phyloP scores from a whole-genome alignment of 345 rosid genomes.

The Pelargonium nanum region DNA sequence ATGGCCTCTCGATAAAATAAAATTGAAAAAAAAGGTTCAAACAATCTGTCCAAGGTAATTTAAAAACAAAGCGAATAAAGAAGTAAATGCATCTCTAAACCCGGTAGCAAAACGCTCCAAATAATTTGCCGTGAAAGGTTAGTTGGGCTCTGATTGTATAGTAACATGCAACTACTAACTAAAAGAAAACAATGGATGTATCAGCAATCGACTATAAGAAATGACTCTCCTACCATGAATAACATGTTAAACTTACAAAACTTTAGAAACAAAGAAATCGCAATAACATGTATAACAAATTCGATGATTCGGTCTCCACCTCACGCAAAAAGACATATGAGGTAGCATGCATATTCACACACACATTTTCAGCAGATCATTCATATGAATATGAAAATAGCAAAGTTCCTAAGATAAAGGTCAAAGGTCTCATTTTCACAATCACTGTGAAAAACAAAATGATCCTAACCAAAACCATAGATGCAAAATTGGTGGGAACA shows the following conservation, averaged over 20 bases:
- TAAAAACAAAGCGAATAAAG: neutral
- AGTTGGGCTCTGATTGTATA: neutral
- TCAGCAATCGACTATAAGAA: neutral
- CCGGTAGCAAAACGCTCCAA: neutral
- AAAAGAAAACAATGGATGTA: neutral
- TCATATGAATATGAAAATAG: no score
- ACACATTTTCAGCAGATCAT: neutral
- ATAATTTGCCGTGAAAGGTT: neutral
- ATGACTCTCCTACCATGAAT: neutral
- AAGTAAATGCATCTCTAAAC: neutral
- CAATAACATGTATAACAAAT: no score
- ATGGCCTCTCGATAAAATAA: slow-evolving; percentile 56
- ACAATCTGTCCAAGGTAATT: neutral
- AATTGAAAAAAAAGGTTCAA: neutral
- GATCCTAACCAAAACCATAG: neutral
- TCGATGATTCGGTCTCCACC: no score
- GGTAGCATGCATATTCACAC: neutral
- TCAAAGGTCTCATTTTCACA: neutral
- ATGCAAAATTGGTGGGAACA: no score
- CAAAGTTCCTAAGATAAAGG: no score
- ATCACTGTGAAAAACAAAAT: neutral
- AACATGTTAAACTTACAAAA: neutral
- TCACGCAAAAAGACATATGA: neutral
- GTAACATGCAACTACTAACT: neutral
- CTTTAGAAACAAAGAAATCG: no score